These are phyloP conservation scores for Gracilariopsis chorda DNA, from an alignment of 23 red algal species.

Conservation along the genomic window DNA sequence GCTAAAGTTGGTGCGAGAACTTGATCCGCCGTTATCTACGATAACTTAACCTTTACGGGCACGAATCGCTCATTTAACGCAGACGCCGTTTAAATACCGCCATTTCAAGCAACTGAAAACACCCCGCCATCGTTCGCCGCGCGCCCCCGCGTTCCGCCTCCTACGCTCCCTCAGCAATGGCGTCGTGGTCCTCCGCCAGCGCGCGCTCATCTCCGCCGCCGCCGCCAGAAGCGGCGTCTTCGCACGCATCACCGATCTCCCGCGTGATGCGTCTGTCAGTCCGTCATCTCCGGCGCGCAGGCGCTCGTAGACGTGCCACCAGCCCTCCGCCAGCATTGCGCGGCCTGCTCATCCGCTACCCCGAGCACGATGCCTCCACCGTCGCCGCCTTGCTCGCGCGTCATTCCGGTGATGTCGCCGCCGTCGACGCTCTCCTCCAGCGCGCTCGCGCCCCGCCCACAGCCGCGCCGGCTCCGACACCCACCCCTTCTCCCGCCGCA, in stretches of 20 bases:
- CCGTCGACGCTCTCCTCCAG: not conserved
- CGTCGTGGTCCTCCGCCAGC: not conserved
- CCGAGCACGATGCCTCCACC: slow-evolving; percentile 56
- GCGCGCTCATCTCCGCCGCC: not conserved
- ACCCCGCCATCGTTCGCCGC: not conserved
- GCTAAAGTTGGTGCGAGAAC: too few relatives aligned
- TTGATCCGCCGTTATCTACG: too few relatives aligned
- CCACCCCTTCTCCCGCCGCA: not conserved
- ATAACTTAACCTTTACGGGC: too few relatives aligned
- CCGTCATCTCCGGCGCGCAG: not conserved
- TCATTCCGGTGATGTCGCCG: not conserved
- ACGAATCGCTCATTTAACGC: too few relatives aligned
- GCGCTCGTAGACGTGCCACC: not conserved
- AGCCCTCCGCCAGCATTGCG: not conserved
- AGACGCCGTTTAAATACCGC: too few relatives aligned
- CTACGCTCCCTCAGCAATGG: not conserved
- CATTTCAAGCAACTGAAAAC: too few relatives aligned
- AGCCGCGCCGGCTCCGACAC: not conserved
- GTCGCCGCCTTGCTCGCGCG: slow-evolving; percentile 24
- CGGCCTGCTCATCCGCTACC: slow-evolving; percentile 33
- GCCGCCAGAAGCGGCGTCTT: too few relatives aligned
- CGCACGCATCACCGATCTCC: slow-evolving; percentile 2
- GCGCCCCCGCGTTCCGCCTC: not conserved
- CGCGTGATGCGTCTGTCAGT: not conserved
- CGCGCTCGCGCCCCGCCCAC: not conserved